A percentile compares a stretch with the other conserved stretches of the same genome.
Evolutionary conservation across 1,284 basidiomycete genomes (phyloP).

Genomic region (Austroboletus niveus): DNA sequence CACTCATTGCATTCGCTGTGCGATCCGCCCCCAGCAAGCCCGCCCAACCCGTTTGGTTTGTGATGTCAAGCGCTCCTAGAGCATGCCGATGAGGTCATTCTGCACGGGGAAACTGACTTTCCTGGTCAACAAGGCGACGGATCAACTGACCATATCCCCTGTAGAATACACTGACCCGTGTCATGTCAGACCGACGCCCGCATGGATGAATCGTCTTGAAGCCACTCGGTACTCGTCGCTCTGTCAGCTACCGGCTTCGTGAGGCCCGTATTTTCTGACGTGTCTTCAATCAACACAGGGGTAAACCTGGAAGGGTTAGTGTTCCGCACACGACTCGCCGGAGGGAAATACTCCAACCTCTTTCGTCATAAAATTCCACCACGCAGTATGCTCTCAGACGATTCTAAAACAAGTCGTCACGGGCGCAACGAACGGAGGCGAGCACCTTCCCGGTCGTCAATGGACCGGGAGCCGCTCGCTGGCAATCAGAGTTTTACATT

Average conservation of each 20-base stretch:
- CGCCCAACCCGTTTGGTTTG: conserved; percentile 4
- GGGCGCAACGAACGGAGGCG: no score
- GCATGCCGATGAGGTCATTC: neutral
- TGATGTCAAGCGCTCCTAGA: neutral
- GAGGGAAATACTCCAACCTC: neutral
- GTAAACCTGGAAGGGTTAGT: neutral
- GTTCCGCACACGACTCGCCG: neutral
- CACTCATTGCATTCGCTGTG: neutral
- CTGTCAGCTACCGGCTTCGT: neutral
- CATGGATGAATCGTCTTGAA: neutral
- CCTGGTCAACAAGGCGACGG: no score
- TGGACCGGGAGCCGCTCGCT: no score
- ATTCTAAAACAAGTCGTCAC: neutral
- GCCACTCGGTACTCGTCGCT: neutral
- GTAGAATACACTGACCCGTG: neutral
- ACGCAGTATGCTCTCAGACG: neutral
- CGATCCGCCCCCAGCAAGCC: no score
- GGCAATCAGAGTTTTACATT: no score
- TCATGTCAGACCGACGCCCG: neutral
- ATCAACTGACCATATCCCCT: no score
- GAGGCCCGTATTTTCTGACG: neutral
- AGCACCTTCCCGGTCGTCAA: no score
- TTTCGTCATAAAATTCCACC: neutral
- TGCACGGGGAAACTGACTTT: neutral
- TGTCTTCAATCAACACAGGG: neutral